Evolutionary conservation across 345 rosid species (phyloP), one percentile per base, ranked within the genome.

Genomic region (Lagerstroemia speciosa): DNA sequence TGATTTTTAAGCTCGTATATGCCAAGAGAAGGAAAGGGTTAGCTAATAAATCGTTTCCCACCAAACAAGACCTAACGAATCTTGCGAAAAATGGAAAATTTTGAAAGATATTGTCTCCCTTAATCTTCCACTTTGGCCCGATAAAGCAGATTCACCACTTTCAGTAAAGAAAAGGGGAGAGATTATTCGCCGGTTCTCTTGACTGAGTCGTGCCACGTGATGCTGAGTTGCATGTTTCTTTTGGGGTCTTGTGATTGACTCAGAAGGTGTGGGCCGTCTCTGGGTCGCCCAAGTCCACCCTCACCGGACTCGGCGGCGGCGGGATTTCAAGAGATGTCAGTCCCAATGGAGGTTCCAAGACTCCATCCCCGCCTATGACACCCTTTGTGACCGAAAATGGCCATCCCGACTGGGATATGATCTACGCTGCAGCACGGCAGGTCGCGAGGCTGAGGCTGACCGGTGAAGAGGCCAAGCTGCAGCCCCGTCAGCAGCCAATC

Each of bases 261-360:
- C 36, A 78, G 78, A 73, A 77, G 69, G 78, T 73, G 41, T 55
- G 78, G 73, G 74, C 24, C 22, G 52, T 78, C 48, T 74, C 87
- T 19, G 86, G 84, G 26, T 89, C 98, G 1, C 97, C 91, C 0
- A 85, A 87, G 78, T 88, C 93, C 67, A 85, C 90, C 24, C 84
- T 82, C 57, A 88, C 81, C 78, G 83, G 83, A 73, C 67, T 79
- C 70, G 82, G 88, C 37, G 15, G 27, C 31, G 45, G 53, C 30
- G 52, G 27, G 2, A 67, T 68, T 53, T 87, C 88, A 0, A 74
- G 81, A 50, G 76, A 64, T 48, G 79, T 73, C 3, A 87, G 90
- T 71, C 90, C 93, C 1, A 81, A 77, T 40, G 83, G 85, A 1
- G 79, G 84, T 1, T 83, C 83, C 1, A 82, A 74, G 53, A 86